A percentile compares a stretch with the other conserved stretches of the same genome.
phyloP scores from a whole-genome alignment of 2,329 filamentous ascomycete species.

The Verticillium klebahnii region DNA sequence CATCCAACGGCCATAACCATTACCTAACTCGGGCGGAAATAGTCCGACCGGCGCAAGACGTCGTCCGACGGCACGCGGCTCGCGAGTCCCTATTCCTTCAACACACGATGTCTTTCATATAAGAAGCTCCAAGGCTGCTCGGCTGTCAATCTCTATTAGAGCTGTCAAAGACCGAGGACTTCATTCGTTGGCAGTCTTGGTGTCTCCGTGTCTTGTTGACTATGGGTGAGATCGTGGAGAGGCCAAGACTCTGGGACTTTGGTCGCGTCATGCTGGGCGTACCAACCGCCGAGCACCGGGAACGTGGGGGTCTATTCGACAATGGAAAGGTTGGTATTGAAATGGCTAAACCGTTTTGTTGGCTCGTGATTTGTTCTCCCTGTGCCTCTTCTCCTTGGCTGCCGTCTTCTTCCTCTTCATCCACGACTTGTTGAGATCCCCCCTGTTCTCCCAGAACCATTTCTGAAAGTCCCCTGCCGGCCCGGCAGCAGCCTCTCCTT shows the following conservation, averaged over 20 bases:
- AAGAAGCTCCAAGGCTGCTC: too few species aligned
- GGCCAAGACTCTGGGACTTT: too few species aligned
- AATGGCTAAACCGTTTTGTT: conserved; percentile 27
- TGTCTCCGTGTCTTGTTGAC: too few species aligned
- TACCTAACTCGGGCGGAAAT: not conserved
- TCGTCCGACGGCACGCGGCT: not conserved
- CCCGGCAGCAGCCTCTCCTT: conserved; percentile 8
- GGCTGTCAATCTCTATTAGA: too few species aligned
- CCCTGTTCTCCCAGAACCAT: conserved; percentile 64
- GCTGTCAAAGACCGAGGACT: too few species aligned
- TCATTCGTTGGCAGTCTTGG: too few species aligned
- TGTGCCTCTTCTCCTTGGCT: conserved; percentile 62
- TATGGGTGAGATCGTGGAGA: too few species aligned
- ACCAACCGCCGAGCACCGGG: not conserved
- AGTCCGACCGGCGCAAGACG: not conserved
- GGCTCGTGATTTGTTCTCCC: conserved; percentile 56
- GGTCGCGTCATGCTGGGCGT: too few species aligned
- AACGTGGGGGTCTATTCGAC: not conserved
- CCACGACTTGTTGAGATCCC: conserved; percentile 62
- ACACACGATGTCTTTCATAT: too few species aligned
- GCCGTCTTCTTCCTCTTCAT: conserved; percentile 58
- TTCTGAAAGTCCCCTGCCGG: conserved; percentile 52
- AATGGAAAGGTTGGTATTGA: not conserved
- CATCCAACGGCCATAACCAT: not conserved
- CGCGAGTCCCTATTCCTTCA: too few species aligned